Evolutionary conservation across 2,329 filamentous ascomycete genomes (phyloP), one percentile per base, ranked within the genome.

Genomic region (Penicillium verrucosum): DNA sequence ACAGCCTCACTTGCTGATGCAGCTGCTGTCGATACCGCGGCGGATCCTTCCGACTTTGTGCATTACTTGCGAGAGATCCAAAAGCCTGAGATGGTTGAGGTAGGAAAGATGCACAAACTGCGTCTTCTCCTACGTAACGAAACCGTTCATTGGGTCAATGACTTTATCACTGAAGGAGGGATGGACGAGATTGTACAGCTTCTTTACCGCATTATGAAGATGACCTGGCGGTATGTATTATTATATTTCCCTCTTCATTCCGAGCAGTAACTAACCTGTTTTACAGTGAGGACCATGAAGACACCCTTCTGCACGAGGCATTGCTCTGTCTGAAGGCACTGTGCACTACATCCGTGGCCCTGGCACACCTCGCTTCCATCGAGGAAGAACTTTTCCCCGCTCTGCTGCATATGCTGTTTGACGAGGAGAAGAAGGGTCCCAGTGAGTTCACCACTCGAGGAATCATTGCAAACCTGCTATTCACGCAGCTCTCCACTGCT

Each of bases 371-470:
- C 8, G 84, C 89, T 63, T 85, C 85, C 10, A 90, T 96, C 56
- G 90, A 95, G 64, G 79, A 81, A 6, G 87, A 88, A 0, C 81
- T 99, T 9, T 97, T 97, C 68, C 91, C 93, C 2, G 89, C 90
- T 27, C 79, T 99, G 45, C 77, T 97, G 45, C 84, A 85, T 57
- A 92, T 97, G 88, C 81, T 97, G 40, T 97, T 97, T 68, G 92
- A 97, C 68, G 90, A 95, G n/a, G 93, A 97, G 71, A 95, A 92
- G 79, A 97, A 97, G 73, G 94, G 94, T 0, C 94, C 94, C 0
- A 95, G 90, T 77, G 94, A 99, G 74, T 99, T 96, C 73, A 94
- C 89, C 5, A 97, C 94, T 12, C 87, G 94, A 54, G 89, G 88
- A 65, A 90, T 97, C 65, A 89, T 97, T 69, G 90, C 92, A 37